phyloP scores from a whole-genome alignment of 768 basidiomycete species.

The Phaeotremella skinneri region DNA sequence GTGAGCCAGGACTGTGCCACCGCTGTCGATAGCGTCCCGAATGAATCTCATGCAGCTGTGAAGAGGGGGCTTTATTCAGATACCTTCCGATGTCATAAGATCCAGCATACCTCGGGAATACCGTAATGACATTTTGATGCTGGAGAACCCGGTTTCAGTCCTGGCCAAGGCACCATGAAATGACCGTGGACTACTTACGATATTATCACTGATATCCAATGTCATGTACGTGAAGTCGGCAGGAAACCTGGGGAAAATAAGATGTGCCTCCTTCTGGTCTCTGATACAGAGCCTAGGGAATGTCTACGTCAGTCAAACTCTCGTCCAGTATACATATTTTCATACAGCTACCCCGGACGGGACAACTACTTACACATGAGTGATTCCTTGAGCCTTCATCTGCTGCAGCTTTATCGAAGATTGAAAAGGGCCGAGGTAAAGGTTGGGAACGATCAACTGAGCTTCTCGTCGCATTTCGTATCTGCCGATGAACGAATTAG shows the following conservation, averaged over 20 bases:
- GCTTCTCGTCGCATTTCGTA: constrained; percentile 52
- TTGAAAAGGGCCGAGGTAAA: constrained; percentile 51
- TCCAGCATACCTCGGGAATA: constrained; percentile 35
- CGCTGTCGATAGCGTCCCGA: constrained; percentile 34
- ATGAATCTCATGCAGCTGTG: constrained; percentile 40
- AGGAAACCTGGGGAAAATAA: constrained; percentile 49
- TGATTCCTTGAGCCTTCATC: constrained; percentile 44
- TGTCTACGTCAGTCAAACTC: not conserved
- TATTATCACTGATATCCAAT: constrained; percentile 48
- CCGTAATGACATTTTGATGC: constrained; percentile 50
- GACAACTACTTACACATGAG: constrained; percentile 46
- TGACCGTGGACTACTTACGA: constrained; percentile 24
- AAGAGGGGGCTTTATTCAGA: not conserved
- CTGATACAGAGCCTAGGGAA: constrained; percentile 44
- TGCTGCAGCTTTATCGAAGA: constrained; percentile 30
- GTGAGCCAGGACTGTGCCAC: constrained; percentile 49
- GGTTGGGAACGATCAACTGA: constrained; percentile 46
- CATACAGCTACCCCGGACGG: constrained; percentile 21
- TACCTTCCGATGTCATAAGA: no score
- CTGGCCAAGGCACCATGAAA: not conserved
- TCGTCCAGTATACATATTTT: constrained; percentile 29
- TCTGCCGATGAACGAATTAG: constrained; percentile 20
- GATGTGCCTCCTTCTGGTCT: constrained; percentile 42
- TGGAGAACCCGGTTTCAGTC: constrained; percentile 9
- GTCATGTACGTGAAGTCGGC: constrained; percentile 47